Evolutionary conservation across 225 moss, liverwort and hornwort species (phyloP).

Genomic region (Polytrichum formosum): DNA sequence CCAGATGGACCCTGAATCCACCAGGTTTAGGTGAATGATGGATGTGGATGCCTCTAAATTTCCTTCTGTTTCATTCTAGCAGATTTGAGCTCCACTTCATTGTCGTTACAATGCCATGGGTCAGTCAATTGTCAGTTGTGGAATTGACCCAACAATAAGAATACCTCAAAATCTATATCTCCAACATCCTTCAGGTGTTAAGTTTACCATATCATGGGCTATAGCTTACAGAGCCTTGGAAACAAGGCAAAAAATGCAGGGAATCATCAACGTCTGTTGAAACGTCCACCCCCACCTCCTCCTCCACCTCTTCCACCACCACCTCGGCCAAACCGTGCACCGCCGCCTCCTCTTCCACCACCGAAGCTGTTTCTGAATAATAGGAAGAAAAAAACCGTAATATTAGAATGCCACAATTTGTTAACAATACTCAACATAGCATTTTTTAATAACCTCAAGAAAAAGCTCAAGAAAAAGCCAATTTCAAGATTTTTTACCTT

Average conservation of each 20-base stretch:
- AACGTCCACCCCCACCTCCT: slow-evolving; percentile 48
- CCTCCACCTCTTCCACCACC: slow-evolving; percentile 31
- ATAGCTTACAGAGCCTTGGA: slow-evolving; percentile 30
- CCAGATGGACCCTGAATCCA: too few species aligned
- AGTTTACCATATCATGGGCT: slow-evolving; percentile 23
- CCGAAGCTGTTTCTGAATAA: slow-evolving; percentile 29
- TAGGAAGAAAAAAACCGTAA: not conserved
- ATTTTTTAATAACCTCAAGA: too few species aligned
- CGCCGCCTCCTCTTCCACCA: slow-evolving; percentile 56
- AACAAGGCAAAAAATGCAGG: slow-evolving; percentile 19
- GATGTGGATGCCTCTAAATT: too few species aligned
- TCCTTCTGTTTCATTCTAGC: too few species aligned
- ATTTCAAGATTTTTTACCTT: slow-evolving; percentile 4
- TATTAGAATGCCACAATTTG: not conserved
- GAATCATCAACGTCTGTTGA: slow-evolving; percentile 28
- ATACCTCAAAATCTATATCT: too few species aligned
- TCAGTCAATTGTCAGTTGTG: too few species aligned
- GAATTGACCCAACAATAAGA: too few species aligned
- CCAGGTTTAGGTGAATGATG: too few species aligned
- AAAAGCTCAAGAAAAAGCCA: not conserved
- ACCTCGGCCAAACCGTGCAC: slow-evolving; percentile 28
- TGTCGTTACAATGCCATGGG: too few species aligned
- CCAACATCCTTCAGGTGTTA: slow-evolving; percentile 8
- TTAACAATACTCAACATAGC: too few species aligned
- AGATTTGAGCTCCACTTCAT: too few species aligned